Conservation (phyloP, 108 stramenopile genomes). For the Fragilariopsis cylindrus region DNA sequence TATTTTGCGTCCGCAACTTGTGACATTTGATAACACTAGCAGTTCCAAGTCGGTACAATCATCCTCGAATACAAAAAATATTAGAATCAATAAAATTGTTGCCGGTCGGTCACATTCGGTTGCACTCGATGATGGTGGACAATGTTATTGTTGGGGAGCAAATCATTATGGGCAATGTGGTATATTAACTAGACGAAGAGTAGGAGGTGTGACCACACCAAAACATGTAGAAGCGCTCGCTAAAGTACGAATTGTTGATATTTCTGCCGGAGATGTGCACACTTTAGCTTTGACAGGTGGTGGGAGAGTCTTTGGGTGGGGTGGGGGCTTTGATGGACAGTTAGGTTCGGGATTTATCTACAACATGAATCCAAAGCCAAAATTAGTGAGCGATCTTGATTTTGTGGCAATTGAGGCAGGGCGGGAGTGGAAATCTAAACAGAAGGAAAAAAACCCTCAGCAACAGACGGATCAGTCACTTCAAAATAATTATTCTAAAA, state of each 20-base stretch:
- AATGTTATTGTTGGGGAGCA: constrained; percentile 80
- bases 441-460: constrained; percentile 19
- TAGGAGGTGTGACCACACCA: constrained; percentile 48
- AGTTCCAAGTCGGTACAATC: not conserved
- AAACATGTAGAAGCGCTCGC: constrained; percentile 63
- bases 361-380: constrained; percentile 44
- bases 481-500: too few relatives aligned
- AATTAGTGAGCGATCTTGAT: constrained; percentile 55
- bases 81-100: constrained; percentile 59
- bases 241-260: constrained; percentile 59
- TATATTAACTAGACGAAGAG: constrained; percentile 31
- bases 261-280: constrained; percentile 93
- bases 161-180: constrained; percentile 77
- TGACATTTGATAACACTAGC: constrained; percentile 16
- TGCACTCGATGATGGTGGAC: constrained; percentile 58
- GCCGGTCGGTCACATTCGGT: constrained; percentile 73
- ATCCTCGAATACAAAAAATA: constrained; percentile 2
- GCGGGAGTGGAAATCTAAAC: constrained; percentile 39
- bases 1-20: constrained; percentile 27
- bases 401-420: constrained; percentile 58
- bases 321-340: constrained; percentile 92
- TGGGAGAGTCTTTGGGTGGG: constrained; percentile 90
- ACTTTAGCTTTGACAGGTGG: constrained; percentile 85
- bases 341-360: constrained; percentile 82
- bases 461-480: constrained; percentile 8